Base-by-base conservation (phyloP, 129 eudicot genomes). In the Ambrosia trifida region DNA sequence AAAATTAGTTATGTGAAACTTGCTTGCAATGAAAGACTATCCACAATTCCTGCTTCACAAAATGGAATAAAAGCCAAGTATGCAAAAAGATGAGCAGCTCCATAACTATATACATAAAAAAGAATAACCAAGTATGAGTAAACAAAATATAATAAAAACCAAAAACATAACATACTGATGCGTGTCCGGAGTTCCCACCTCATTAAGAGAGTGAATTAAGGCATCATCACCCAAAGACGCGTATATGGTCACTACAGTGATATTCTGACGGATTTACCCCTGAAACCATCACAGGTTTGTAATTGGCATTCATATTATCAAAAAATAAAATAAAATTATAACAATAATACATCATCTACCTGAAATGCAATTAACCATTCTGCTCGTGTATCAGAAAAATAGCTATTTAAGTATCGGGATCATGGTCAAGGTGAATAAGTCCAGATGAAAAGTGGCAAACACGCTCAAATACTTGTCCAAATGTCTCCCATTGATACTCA, bases 201-300 rank as follows among this genome's bases (percentile, higher is more conserved):
- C 98, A 59, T 94, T 94, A 59, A 94, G 87, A 38, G 96, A 94
- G 84, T 94, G 95, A 60, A 94, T 76, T 31, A 94, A 79, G 44
- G 98, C 98, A 31, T 94, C 98, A 20, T 94, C 98, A 31, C 98
- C 98, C 73, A 94, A 84, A 7, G 98, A 87, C 74, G 98, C 90
- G 84, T 94, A 94, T 43, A 89, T 89, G 71, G 98, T 94, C 72
- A 94, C 98, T 54, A 94, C 98, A 9, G 97, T 89, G 38, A 94
- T 78, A 74, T 81, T 94, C 88, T 94, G 96, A 57, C 96, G 72
- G 71, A 94, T 85, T 85, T 95, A 89, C 32, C 95, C 98, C 96
- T 91, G 87, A 73, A 60, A 76, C 50, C n/a, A 56, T 54, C 58
- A n/a, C 16, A 45, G 11, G 63, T 64, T 46, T 58, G 28, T 47